Evolutionary conservation across 495 filamentous ascomycete genomes (phyloP).

Genomic region (Usnea hakonensis): DNA sequence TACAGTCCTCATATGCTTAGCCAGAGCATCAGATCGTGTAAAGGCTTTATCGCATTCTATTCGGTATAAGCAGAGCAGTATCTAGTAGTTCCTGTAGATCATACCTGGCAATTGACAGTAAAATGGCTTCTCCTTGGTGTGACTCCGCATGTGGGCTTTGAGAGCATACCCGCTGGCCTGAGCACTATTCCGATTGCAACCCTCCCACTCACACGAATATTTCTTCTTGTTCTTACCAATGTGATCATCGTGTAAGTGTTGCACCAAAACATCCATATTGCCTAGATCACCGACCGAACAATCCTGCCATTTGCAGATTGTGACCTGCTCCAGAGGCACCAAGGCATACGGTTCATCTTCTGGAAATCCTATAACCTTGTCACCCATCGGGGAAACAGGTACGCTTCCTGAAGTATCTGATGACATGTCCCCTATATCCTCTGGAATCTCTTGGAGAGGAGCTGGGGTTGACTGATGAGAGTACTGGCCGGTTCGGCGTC

Average conservation of each 20-base stretch:
- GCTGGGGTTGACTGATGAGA: constrained; percentile 46
- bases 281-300: constrained; percentile 71
- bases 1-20: constrained; percentile 97
- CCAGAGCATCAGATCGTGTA: constrained; percentile 90
- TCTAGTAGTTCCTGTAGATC: constrained; percentile 5
- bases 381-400: constrained; percentile 39
- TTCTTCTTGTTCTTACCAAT: constrained; percentile 75
- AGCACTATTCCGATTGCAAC: constrained; percentile 72
- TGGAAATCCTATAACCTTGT: constrained; percentile 46
- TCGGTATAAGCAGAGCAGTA: background rate
- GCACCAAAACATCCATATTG: constrained; percentile 90
- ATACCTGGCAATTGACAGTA: constrained; percentile 90
- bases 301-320: constrained; percentile 80
- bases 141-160: constrained; percentile 93
- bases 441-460: constrained; percentile 27
- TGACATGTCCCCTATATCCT: constrained; percentile 58
- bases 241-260: constrained; percentile 89
- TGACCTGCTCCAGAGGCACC: constrained; percentile 64
- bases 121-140: constrained; percentile 97
- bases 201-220: constrained; percentile 92
- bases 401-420: constrained; percentile 82
- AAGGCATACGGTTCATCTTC: constrained; percentile 70
- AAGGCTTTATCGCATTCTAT: constrained; percentile 96
- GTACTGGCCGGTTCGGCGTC: constrained; percentile 42
- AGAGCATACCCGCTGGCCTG: constrained; percentile 94